phyloP scores from a whole-genome alignment of 108 stramenopile genomes.

The Cyclostephanos tholiformis region DNA sequence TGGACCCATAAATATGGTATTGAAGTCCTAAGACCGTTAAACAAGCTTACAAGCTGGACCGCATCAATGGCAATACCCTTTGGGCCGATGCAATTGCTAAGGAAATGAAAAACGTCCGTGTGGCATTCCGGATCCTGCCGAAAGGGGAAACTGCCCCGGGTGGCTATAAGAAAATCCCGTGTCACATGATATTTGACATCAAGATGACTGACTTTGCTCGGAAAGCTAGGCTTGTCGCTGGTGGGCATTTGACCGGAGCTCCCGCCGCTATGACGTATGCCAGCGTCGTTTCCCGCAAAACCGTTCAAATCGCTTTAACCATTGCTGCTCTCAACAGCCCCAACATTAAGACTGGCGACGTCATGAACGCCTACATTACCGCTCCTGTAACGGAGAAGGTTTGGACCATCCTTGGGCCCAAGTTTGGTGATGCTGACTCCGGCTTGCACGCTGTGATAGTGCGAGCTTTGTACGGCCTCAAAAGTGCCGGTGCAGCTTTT shows the following conservation, averaged over 20 bases:
- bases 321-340: conserved; percentile 54
- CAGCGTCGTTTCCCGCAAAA: conserved; percentile 15
- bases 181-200: no score
- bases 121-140: no score
- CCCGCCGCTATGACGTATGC: conserved; percentile 40
- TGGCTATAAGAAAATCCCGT: conserved; percentile 17
- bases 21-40: conserved; percentile 35
- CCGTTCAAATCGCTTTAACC: conserved; percentile 47
- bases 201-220: no score
- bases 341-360: conserved; percentile 36
- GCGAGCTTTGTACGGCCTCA: conserved; percentile 31
- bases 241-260: conserved; percentile 47
- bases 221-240: conserved; percentile 30
- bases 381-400: no score
- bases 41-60: conserved; percentile 40
- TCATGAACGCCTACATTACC: no score
- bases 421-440: conserved; percentile 25
- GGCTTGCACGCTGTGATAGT: no score
- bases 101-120: conserved; percentile 53
- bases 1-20: conserved; percentile 28
- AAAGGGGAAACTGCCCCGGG: conserved; percentile 40
- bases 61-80: conserved; percentile 28
- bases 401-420: conserved; percentile 21
- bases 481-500: not conserved
- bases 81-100: conserved; percentile 54